A percentile compares a stretch with the other conserved stretches of the same genome.
phyloP scores from a whole-genome alignment of 208 protist genomes.

The Acanthamoeba healyi region DNA sequence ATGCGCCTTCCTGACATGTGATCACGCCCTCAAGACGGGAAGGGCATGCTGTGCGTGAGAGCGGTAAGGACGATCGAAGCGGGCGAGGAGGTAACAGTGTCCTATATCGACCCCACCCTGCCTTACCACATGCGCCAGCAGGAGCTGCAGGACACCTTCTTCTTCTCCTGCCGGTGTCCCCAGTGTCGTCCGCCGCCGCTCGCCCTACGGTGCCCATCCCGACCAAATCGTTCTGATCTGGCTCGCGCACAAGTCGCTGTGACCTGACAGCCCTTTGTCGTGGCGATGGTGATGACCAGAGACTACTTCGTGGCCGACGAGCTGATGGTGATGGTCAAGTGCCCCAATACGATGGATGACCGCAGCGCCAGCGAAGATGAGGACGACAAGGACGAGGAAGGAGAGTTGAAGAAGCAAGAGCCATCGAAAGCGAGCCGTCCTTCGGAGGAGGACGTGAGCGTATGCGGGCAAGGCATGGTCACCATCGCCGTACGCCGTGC shows the following conservation, averaged over 20 bases:
- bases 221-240: background rate
- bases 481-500: background rate
- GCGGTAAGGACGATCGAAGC: background rate
- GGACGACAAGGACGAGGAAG: background rate
- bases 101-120: constrained; percentile 11
- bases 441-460: background rate
- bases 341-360: constrained; percentile 16
- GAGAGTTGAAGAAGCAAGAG: background rate
- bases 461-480: constrained; percentile 30
- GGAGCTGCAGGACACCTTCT: background rate
- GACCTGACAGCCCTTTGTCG: background rate
- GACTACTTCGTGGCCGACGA: constrained; percentile 34
- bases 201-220: background rate
- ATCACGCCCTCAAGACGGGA: too few species aligned
- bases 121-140: constrained; percentile 8
- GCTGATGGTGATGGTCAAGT: constrained; percentile 67
- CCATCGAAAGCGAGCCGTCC: too few species aligned
- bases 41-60: background rate
- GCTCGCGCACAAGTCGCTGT: background rate
- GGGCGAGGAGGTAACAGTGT: constrained; percentile 4
- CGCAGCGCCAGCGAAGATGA: background rate
- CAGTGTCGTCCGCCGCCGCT: background rate
- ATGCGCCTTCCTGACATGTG: too few species aligned
- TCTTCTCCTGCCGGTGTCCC: constrained; percentile 6
- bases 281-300: background rate